Percentiles rank a stretch among this genome's conserved stretches.
phyloP scores from a whole-genome alignment of 2,329 filamentous ascomycete species.

The Colletotrichum filicis region DNA sequence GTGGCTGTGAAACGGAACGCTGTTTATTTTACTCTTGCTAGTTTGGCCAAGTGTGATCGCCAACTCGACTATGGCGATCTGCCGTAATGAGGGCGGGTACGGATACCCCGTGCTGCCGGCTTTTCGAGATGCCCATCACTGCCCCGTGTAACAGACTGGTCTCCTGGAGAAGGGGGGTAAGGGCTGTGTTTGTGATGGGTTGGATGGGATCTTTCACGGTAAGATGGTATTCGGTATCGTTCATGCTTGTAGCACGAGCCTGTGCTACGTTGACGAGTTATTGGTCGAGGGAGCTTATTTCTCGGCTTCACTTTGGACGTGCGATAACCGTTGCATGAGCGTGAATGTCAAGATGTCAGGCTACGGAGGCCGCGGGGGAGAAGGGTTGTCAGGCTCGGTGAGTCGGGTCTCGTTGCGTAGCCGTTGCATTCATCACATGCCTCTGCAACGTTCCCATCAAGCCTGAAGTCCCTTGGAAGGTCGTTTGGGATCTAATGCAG shows the following conservation, averaged over 20 bases:
- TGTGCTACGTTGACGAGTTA: not conserved
- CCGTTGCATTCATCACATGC: not conserved
- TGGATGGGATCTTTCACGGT: not conserved
- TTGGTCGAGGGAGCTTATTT: not conserved
- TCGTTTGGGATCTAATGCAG: not conserved
- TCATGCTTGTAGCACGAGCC: not conserved
- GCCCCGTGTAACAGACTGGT: too few species aligned
- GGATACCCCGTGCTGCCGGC: not conserved
- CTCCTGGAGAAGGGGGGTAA: not conserved
- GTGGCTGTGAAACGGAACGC: slow-evolving; percentile 22
- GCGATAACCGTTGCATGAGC: not conserved
- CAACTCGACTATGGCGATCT: slow-evolving; percentile 19
- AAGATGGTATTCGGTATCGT: not conserved
- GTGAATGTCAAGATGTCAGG: not conserved
- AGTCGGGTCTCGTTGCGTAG: too few species aligned
- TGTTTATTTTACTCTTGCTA: not conserved
- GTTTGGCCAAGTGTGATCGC: slow-evolving; percentile 10
- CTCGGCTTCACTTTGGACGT: not conserved
- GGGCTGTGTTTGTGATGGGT: not conserved
- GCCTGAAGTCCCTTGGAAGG: not conserved
- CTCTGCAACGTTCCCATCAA: not conserved
- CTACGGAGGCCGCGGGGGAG: too few species aligned
- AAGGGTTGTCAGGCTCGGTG: not conserved
- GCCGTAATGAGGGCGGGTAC: slow-evolving; percentile 2
- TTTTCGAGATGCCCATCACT: not conserved